phyloP scores from a whole-genome alignment of 805 yeast genomes.

The Candida chauliodis region DNA sequence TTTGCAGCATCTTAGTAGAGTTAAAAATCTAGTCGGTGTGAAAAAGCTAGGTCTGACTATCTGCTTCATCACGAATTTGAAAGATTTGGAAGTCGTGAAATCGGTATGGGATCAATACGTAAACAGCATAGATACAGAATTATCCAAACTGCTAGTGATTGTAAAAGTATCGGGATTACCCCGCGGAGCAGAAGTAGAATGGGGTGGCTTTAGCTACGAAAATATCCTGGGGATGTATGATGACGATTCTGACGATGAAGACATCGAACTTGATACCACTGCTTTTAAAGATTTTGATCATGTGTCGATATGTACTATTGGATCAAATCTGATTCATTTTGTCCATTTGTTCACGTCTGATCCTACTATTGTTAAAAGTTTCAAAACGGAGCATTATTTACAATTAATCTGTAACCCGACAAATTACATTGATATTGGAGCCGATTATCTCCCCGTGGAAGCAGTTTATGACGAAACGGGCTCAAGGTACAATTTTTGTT shows the following conservation, averaged over 20 bases:
- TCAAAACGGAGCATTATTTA: not conserved
- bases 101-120: slow-evolving; percentile 37
- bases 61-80: slow-evolving; percentile 48
- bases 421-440: not conserved
- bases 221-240: slow-evolving; percentile 33
- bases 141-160: slow-evolving; percentile 37
- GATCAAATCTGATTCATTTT: slow-evolving; percentile 8
- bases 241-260: slow-evolving; percentile 40
- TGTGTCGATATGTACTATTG: slow-evolving; percentile 12
- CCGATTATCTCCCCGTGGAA: slow-evolving; percentile 18
- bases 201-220: slow-evolving; percentile 64
- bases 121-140: slow-evolving; percentile 26
- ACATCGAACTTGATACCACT: slow-evolving; percentile 1
- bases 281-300: slow-evolving; percentile 10
- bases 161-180: slow-evolving; percentile 61
- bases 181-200: slow-evolving; percentile 61
- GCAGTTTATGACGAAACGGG: slow-evolving; percentile 12
- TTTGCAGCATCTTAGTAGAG: slow-evolving; percentile 69
- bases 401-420: slow-evolving; percentile 3
- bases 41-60: slow-evolving; percentile 43
- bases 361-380: slow-evolving; percentile 6
- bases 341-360: slow-evolving; percentile 16
- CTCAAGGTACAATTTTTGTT: slow-evolving; percentile 12
- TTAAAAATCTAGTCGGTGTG: slow-evolving; percentile 53
- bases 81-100: slow-evolving; percentile 25